Evolutionary conservation across 495 filamentous ascomycete species (phyloP).

Genomic region (Talaromyces ruber): DNA sequence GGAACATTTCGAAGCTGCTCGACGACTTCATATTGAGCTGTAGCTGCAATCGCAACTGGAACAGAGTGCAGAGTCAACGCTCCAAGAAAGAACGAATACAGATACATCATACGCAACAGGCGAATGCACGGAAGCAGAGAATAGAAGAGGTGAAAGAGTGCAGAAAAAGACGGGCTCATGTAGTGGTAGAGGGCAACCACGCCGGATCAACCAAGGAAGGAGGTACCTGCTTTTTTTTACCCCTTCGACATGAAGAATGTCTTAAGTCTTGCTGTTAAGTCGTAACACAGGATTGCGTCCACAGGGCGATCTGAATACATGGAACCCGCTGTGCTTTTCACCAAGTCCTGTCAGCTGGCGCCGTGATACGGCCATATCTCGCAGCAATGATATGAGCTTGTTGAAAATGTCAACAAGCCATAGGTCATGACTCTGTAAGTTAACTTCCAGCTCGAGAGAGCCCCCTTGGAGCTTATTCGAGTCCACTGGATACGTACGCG

Average conservation of each 20-base stretch:
- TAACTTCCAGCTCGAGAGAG: not conserved
- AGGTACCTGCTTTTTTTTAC: not conserved
- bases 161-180: not conserved
- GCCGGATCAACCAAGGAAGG: not conserved
- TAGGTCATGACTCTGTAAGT: not conserved
- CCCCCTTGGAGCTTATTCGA: not conserved
- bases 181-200: not conserved
- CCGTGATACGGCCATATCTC: not conserved
- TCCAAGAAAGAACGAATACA: not conserved
- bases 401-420: not conserved
- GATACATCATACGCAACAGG: not conserved
- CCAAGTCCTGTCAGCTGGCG: not conserved
- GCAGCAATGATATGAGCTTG: not conserved
- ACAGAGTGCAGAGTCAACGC: not conserved
- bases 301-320: not conserved
- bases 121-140: not conserved
- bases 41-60: not conserved
- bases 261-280: not conserved
- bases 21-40: constrained; percentile 24
- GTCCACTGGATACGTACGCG: not conserved
- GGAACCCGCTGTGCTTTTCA: not conserved
- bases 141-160: not conserved
- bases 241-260: not conserved
- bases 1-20: constrained; percentile 36
- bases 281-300: not conserved